Evolutionary conservation across 257 asterid genomes (phyloP).

Genomic region (Gentiana straminea): DNA sequence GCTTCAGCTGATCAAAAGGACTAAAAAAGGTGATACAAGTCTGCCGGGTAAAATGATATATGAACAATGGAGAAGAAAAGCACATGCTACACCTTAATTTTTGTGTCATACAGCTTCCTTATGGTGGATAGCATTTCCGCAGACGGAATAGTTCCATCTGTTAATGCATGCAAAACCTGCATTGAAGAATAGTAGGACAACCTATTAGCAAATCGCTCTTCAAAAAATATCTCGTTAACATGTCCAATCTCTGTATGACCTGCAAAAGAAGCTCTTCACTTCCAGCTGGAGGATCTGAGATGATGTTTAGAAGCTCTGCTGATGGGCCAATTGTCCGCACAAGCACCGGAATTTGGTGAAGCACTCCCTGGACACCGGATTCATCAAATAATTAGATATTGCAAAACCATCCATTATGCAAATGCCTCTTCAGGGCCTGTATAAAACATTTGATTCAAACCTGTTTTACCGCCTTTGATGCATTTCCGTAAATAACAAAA

Average conservation of each 20-base stretch:
- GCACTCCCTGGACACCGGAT: constrained; percentile 61
- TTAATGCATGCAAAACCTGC: constrained; percentile 87
- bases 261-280: constrained; percentile 72
- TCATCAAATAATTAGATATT: constrained; percentile 15
- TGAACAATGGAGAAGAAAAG: no score
- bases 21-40: no score
- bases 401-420: background rate
- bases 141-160: constrained; percentile 81
- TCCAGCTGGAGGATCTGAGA: constrained; percentile 76
- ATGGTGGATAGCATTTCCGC: constrained; percentile 54
- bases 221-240: background rate
- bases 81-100: constrained; percentile 45
- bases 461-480: constrained; percentile 69
- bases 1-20: no score
- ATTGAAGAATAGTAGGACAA: constrained; percentile 18
- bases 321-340: constrained; percentile 93
- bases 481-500: constrained; percentile 49
- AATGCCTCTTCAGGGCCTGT: background rate
- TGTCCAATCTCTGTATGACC: constrained; percentile 27
- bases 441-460: constrained; percentile 26
- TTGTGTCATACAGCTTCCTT: constrained; percentile 63
- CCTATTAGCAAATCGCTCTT: constrained; percentile 11
- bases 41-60: no score
- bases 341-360: constrained; percentile 76
- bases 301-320: constrained; percentile 57